Evolutionary conservation across 1,284 basidiomycete genomes (phyloP).

Genomic region (Coniophora puteana): DNA sequence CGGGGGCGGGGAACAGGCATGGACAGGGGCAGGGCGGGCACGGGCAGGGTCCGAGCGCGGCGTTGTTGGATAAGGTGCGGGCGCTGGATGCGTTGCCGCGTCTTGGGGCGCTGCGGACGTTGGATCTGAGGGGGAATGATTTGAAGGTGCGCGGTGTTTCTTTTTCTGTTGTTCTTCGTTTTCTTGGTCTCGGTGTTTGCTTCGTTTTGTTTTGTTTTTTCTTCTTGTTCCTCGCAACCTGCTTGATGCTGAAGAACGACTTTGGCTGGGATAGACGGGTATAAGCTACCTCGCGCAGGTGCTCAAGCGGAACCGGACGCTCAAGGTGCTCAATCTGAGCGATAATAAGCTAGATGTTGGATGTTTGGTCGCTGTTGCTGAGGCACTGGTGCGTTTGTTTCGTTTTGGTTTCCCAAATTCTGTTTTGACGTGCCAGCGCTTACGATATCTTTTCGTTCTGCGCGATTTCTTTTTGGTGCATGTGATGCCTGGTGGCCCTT

Average conservation of each 20-base stretch:
- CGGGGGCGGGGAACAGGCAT: conserved; percentile 13
- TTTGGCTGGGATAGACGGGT: conserved; percentile 57
- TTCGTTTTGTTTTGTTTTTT: background rate
- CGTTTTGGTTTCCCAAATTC: conserved; percentile 4
- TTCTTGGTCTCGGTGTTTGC: background rate
- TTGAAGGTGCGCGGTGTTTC: conserved; percentile 58
- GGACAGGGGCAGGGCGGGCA: conserved; percentile 19
- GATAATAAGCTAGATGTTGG: conserved; percentile 90
- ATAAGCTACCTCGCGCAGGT: conserved; percentile 93
- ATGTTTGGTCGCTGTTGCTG: conserved; percentile 81
- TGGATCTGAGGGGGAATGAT: conserved; percentile 93
- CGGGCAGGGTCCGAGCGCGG: conserved; percentile 62
- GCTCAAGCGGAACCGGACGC: conserved; percentile 90
- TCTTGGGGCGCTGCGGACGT: conserved; percentile 80
- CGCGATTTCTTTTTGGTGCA: background rate
- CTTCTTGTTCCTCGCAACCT: background rate
- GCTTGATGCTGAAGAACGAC: too few relatives aligned
- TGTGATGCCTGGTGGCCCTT: background rate
- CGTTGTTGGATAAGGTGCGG: conserved; percentile 74
- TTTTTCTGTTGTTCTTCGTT: conserved; percentile 5
- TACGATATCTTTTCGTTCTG: background rate
- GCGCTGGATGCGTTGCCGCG: conserved; percentile 83
- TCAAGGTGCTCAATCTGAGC: conserved; percentile 91
- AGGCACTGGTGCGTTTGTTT: conserved; percentile 69
- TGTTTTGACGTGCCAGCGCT: too few relatives aligned